phyloP scores from a whole-genome alignment of 148 eudicot genomes.

The Camellia granthamiana region DNA sequence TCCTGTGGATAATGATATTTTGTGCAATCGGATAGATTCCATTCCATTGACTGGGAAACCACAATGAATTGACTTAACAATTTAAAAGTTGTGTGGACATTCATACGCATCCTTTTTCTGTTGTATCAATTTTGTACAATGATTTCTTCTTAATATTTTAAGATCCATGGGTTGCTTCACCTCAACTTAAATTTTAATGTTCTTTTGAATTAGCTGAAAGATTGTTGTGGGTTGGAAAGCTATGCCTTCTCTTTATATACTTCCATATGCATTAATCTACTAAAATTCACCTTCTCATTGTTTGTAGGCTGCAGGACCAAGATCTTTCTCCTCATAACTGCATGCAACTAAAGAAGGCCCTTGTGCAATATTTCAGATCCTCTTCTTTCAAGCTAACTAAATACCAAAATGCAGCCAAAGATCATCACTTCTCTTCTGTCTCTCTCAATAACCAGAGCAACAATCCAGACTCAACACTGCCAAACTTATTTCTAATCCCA shows the following conservation, averaged over 20 bases:
- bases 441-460: slow-evolving; percentile 14
- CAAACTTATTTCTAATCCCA: slow-evolving; percentile 58
- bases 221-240: no score
- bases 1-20: no score
- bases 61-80: no score
- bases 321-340: slow-evolving; percentile 48
- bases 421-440: slow-evolving; percentile 18
- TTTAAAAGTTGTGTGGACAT: no score
- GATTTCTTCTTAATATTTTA: neutral
- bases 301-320: slow-evolving; percentile 60
- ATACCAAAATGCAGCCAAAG: slow-evolving; percentile 29
- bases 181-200: no score
- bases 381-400: slow-evolving; percentile 54
- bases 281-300: neutral
- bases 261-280: neutral
- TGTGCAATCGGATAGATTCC: no score
- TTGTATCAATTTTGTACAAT: no score
- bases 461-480: slow-evolving; percentile 27
- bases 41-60: no score
- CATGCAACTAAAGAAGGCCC: slow-evolving; percentile 49
- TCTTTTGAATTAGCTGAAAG: no score
- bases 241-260: neutral
- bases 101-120: no score
- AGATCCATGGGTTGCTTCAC: neutral
- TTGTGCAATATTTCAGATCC: slow-evolving; percentile 53